Conservation (phyloP, 108 stramenopile species). For the Skeletonema grethae region DNA sequence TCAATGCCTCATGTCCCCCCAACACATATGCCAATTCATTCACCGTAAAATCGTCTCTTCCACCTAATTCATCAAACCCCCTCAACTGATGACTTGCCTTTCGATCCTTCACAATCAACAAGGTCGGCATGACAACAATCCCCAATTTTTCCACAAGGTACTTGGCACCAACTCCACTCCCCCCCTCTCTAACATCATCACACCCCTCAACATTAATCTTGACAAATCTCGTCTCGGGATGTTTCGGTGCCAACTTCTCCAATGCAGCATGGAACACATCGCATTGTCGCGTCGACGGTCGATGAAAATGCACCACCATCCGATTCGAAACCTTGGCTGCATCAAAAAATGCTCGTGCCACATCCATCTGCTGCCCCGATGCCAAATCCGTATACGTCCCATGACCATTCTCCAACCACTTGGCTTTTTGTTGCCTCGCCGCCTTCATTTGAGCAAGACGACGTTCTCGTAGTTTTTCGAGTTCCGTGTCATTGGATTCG, state of each 20-base stretch:
- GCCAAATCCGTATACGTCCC: slow-evolving; percentile 85
- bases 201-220: slow-evolving; percentile 97
- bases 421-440: slow-evolving; percentile 57
- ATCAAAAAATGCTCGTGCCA: slow-evolving; percentile 90
- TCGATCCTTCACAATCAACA: slow-evolving; percentile 91
- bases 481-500: slow-evolving; percentile 86
- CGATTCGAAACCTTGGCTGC: slow-evolving; percentile 81
- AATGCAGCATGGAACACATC: slow-evolving; percentile 93
- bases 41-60: slow-evolving; percentile 87
- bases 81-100: slow-evolving; percentile 92
- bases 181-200: slow-evolving; percentile 58
- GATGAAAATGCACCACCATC: slow-evolving; percentile 96
- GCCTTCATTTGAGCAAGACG: slow-evolving; percentile 81
- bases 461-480: slow-evolving; percentile 85
- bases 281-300: slow-evolving; percentile 89
- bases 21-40: slow-evolving; percentile 84
- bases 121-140: slow-evolving; percentile 95
- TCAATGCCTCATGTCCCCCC: slow-evolving; percentile 63
- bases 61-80: slow-evolving; percentile 98
- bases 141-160: slow-evolving; percentile 94
- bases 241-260: slow-evolving; percentile 77
- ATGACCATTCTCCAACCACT: slow-evolving; percentile 85
- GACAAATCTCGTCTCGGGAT: slow-evolving; percentile 95
- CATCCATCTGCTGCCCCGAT: slow-evolving; percentile 49
- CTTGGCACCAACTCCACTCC: slow-evolving; percentile 62